Evolutionary conservation across 129 eudicot species (phyloP), one percentile per base, ranked within the genome.

Genomic region (Artemisia argyi): DNA sequence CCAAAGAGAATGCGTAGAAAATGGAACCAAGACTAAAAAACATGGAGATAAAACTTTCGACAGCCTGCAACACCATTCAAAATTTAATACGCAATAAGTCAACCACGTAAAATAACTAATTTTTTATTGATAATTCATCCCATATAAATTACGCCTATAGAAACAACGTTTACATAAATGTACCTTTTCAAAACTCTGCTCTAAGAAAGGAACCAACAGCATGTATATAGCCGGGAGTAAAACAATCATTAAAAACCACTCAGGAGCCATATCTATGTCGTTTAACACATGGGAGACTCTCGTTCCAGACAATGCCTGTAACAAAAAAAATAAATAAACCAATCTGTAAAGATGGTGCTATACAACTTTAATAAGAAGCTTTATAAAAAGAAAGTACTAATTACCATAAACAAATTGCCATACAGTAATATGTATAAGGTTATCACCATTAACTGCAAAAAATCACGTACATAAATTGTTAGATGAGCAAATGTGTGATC

Each of bases 221-320:
- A 95, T 95, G 19, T 97, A 97, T 30, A 95, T 3, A 0, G 0
- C n/a, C n/a, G n/a, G n/a, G n/a, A n/a, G n/a, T n/a, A n/a, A n/a
- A n/a, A n/a, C n/a, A n/a, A n/a, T n/a, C n/a, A n/a, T n/a, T n/a
- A n/a, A n/a, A n/a, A n/a, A n/a, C n/a, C n/a, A n/a, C n/a, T n/a
- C n/a, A n/a, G 4, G 30, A 26, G 30, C 30, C 30, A 3, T 26
- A 26, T 2, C 30, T 26, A 3, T 26, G 3, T 26, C 30, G 30
- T 26, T 26, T 26, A 26, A 26, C 30, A 26, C 30, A 26, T 26
- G 30, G 28, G 28, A 3, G 3, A 24, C 28, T 1, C 28, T 24
- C 2, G 90, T 94, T 54, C 99, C 99, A 68, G 96, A 95, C 69
- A 95, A 78, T 56, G 97, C 99, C 99, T 95, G 87, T n/a, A n/a